Conservation (phyloP, 1,284 basidiomycete species). For the Agaricales sp. region DNA sequence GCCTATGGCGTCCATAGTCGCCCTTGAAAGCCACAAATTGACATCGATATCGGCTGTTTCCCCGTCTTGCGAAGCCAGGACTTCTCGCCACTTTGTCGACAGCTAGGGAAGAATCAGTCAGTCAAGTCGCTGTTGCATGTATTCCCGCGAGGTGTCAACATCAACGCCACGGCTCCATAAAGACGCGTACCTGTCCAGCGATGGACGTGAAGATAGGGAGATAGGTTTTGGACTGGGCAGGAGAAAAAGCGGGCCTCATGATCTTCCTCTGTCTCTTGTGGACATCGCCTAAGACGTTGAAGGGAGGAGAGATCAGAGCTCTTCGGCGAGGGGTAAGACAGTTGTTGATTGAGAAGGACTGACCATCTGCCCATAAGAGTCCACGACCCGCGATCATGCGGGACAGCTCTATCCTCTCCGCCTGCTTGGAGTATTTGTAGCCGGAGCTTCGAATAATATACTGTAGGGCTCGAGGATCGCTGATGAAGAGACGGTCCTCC, state of each 20-base stretch:
- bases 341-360: neutral
- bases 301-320: neutral
- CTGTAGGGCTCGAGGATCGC: conserved; percentile 31
- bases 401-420: conserved; percentile 19
- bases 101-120: conserved; percentile 22
- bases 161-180: neutral
- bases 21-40: conserved; percentile 26
- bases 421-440: conserved; percentile 28
- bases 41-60: conserved; percentile 30
- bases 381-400: conserved; percentile 25
- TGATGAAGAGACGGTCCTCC: conserved; percentile 18
- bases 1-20: conserved; percentile 35
- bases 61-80: conserved; percentile 18
- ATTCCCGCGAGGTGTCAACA: neutral
- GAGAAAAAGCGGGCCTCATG: conserved; percentile 32
- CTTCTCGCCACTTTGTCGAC: conserved; percentile 33
- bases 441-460: conserved; percentile 28
- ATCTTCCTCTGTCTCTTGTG: conserved; percentile 34
- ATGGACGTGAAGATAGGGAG: conserved; percentile 24
- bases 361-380: conserved; percentile 30
- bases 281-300: conserved; percentile 22
- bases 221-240: conserved; percentile 26
- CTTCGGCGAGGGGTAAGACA: neutral
- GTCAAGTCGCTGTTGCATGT: neutral
- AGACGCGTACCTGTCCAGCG: conserved; percentile 19